Evolutionary conservation across 1,139 yeast species (phyloP).

Genomic region (Schwanniomyces etchellsii): DNA sequence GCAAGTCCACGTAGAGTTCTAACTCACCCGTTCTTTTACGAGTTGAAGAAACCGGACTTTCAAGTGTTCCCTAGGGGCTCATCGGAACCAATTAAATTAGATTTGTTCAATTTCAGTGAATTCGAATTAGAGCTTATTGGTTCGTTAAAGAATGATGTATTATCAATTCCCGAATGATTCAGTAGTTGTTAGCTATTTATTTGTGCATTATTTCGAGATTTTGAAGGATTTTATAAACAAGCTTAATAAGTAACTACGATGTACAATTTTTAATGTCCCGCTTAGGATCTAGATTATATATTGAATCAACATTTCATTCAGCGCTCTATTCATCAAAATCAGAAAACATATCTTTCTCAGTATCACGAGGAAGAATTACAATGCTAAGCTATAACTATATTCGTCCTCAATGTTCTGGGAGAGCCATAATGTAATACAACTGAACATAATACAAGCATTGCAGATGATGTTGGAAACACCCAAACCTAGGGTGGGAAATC

Average conservation of each 20-base stretch:
- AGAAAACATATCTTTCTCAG: too few relatives aligned
- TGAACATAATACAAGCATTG: conserved; percentile 74
- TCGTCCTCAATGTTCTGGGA: conserved; percentile 95
- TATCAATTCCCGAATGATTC: conserved; percentile 5
- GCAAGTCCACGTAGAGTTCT: conserved; percentile 61
- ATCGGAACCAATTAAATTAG: conserved; percentile 33
- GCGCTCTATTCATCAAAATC: too few relatives aligned
- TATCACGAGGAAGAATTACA: too few relatives aligned
- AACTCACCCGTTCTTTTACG: conserved; percentile 69
- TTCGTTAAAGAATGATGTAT: conserved; percentile 30
- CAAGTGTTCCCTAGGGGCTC: conserved; percentile 53
- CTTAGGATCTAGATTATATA: too few relatives aligned
- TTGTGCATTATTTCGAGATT: too few relatives aligned
- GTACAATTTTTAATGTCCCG: conserved; percentile 2
- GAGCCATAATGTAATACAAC: conserved; percentile 85
- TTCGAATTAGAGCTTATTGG: conserved; percentile 50
- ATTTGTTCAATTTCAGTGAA: conserved; percentile 49
- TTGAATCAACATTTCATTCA: too few relatives aligned
- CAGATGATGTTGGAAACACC: conserved; percentile 86
- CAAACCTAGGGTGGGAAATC: conserved; percentile 89
- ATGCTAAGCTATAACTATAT: conserved; percentile 83
- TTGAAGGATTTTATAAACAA: too few relatives aligned
- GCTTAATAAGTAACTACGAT: conserved; percentile 1
- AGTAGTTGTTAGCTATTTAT: neutral
- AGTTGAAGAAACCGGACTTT: conserved; percentile 55